Conservation (phyloP, 495 filamentous ascomycete genomes). For the Neurospora sp. region DNA sequence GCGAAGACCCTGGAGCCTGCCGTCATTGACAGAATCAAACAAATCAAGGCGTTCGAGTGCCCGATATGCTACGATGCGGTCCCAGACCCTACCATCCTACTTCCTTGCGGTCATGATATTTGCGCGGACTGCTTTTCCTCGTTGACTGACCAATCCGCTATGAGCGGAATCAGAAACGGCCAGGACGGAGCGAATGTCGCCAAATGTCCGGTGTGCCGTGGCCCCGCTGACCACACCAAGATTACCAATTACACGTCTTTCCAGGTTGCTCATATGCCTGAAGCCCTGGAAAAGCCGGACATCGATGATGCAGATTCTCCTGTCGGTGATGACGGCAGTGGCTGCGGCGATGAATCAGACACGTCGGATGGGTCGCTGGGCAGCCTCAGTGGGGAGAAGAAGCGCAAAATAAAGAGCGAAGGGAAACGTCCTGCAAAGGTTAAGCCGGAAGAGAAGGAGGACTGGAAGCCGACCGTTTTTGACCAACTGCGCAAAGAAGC, state of each 20-base stretch:
- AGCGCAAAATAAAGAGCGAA: constrained; percentile 17
- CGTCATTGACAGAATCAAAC: constrained; percentile 61
- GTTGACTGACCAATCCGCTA: constrained; percentile 48
- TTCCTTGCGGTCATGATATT: constrained; percentile 77
- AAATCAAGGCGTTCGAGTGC: constrained; percentile 51
- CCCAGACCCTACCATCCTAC: constrained; percentile 66
- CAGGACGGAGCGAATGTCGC: constrained; percentile 42
- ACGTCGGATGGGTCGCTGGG: constrained; percentile 20
- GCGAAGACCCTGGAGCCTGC: constrained; percentile 51
- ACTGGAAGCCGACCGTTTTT: constrained; percentile 10
- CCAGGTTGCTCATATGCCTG: constrained; percentile 59
- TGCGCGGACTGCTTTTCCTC: constrained; percentile 72
- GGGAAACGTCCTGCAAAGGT: constrained; percentile 8
- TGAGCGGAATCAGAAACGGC: constrained; percentile 44
- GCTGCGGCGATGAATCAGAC: constrained; percentile 11
- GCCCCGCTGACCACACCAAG: constrained; percentile 50
- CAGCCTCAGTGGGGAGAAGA: constrained; percentile 33
- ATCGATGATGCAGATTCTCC: constrained; percentile 26
- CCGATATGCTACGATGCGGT: constrained; percentile 74
- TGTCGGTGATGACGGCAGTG: constrained; percentile 31
- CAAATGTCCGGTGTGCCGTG: constrained; percentile 72
- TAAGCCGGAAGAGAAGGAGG: constrained; percentile 6
- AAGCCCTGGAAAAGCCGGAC: constrained; percentile 18
- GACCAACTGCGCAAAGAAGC: constrained; percentile 40
- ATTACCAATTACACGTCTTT: constrained; percentile 69